Evolutionary conservation across 1,284 basidiomycete species (phyloP), one percentile per base, ranked within the genome.

Genomic region (Heterobasidion annosum): DNA sequence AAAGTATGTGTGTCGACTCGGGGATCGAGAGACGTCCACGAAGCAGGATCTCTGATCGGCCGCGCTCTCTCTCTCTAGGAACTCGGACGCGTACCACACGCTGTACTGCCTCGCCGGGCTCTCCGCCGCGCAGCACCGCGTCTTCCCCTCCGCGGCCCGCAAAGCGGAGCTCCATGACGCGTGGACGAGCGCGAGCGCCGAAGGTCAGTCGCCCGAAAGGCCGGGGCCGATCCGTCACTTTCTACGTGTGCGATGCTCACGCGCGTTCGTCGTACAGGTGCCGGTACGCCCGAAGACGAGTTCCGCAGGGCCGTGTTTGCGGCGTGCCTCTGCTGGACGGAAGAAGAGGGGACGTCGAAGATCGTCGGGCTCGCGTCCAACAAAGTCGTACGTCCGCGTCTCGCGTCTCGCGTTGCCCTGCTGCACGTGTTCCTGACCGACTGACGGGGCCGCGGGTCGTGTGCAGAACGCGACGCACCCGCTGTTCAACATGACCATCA

Each of bases 81-180:
- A 70, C 25, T 73, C 93, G 13, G 94, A 98, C 67, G 77, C 89
- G 35, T 98, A 98, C 67, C 95, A 98, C 64, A 96, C 94, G 0
- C 72, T 91, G 48, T 97, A 95, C 68, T 93, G 91, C 64, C 79
- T 97, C 3, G 80, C 92, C 7, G 94, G 94, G 8, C 75, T 96
- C n/a, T 89, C 93, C 0, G 73, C 83, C 0, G 90, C 94, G 0
- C 94, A 97, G 65, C 92, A 96, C 61, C 77, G 74, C 45, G 75
- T 93, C 8, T 69, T 69, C 18, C 81, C 81, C 2, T 79, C 81
- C 0, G 63, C 69, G 0, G 57, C 68, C 0, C 68, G 76, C 33
- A 72, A 74, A 33, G 66, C 65, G 12, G 70, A 75, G 58, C 61
- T 87, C 1, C 61, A 66, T 4, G 64, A 62, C 1, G 66, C 66